Evolutionary conservation across 192 early-diverging fungal species (phyloP).

Genomic region (Entophlyctis helioformis): DNA sequence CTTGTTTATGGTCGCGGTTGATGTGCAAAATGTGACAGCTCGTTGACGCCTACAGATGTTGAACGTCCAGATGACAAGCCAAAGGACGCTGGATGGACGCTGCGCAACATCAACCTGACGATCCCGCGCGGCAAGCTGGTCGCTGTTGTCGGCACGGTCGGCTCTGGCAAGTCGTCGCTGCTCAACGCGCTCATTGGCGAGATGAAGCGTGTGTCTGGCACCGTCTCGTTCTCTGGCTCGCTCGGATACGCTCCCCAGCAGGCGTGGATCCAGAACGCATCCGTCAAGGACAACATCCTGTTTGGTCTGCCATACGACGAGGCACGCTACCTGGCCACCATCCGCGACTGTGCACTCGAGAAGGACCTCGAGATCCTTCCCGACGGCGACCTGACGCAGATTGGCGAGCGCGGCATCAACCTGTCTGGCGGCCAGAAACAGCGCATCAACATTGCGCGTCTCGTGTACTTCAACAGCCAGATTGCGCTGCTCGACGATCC

Average conservation of each 20-base stretch:
- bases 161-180: conserved; percentile 76
- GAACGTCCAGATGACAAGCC: no score
- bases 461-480: conserved; percentile 62
- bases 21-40: no score
- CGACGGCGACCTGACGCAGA: conserved; percentile 52
- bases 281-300: conserved; percentile 50
- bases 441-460: conserved; percentile 68
- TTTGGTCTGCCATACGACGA: conserved; percentile 54
- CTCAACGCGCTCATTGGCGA: conserved; percentile 75
- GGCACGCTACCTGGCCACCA: conserved; percentile 45
- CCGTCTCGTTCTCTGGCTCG: conserved; percentile 43
- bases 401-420: conserved; percentile 42
- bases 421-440: conserved; percentile 69
- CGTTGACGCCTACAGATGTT: no score
- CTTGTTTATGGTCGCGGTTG: no score
- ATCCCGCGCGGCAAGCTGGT: conserved; percentile 48
- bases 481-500: conserved; percentile 80
- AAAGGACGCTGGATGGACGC: no score
- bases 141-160: conserved; percentile 72
- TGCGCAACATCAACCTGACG: conserved; percentile 33
- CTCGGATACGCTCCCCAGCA: conserved; percentile 75
- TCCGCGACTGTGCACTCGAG: conserved; percentile 61
- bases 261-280: conserved; percentile 79
- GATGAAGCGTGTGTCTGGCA: conserved; percentile 48
- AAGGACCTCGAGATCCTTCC: conserved; percentile 56